phyloP scores from a whole-genome alignment of 163 green algal genomes.

The Coccomyxa subellipsoidea region DNA sequence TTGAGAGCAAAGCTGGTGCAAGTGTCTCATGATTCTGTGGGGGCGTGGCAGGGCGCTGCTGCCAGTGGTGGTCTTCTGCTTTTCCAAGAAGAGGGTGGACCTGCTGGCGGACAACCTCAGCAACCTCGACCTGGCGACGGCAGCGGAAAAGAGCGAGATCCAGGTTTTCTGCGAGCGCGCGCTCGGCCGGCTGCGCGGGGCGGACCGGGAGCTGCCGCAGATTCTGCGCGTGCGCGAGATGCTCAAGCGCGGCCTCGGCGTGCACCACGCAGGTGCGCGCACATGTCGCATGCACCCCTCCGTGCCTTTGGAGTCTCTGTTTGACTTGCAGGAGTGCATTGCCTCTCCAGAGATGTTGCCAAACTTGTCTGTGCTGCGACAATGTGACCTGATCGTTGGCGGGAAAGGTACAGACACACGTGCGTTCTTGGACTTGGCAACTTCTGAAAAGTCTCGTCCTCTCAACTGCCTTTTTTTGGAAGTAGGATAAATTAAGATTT shows the following conservation, averaged over 20 bases:
- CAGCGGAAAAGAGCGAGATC: slow-evolving; percentile 80
- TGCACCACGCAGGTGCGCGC: slow-evolving; percentile 83
- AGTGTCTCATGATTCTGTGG: no score
- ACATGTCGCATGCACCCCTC: neutral
- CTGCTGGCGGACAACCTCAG: slow-evolving; percentile 41
- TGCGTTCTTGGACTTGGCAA: no score
- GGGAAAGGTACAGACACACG: no score
- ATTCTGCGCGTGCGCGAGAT: slow-evolving; percentile 81
- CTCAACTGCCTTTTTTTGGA: no score
- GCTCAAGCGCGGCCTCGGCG: slow-evolving; percentile 83
- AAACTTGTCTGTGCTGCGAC: no score
- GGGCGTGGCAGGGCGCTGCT: slow-evolving; percentile 73
- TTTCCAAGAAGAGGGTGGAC: slow-evolving; percentile 85
- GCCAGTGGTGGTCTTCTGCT: slow-evolving; percentile 88
- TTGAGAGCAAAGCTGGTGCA: no score
- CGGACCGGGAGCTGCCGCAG: slow-evolving; percentile 85
- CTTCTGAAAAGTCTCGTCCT: no score
- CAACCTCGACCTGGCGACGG: slow-evolving; percentile 74
- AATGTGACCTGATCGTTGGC: no score
- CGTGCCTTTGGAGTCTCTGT: no score
- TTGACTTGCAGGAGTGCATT: neutral
- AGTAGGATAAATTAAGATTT: no score
- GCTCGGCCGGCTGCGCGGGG: slow-evolving; percentile 71
- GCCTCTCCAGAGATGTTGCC: no score
- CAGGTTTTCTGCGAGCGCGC: slow-evolving; percentile 67